phyloP scores from a whole-genome alignment of 176 grass and related monocot genomes.

The Panicum miliaceum region DNA sequence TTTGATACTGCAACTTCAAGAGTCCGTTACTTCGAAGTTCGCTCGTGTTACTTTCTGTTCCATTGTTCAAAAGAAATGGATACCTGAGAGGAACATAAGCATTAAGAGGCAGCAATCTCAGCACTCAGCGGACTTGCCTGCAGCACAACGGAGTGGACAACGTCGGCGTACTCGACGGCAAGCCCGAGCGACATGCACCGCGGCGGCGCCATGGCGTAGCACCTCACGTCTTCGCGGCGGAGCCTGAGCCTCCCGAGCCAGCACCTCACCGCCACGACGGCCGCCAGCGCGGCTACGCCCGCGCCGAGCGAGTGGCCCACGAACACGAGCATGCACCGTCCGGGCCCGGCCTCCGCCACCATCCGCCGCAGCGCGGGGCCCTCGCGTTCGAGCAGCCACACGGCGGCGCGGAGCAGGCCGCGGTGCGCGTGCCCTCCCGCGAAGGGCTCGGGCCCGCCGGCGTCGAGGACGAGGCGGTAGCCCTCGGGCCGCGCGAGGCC shows the following conservation, averaged over 20 bases:
- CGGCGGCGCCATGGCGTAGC: conserved; percentile 53
- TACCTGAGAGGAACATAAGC: not conserved
- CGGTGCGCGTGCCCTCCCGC: conserved; percentile 52
- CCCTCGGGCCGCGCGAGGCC: conserved; percentile 45
- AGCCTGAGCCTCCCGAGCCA: conserved; percentile 36
- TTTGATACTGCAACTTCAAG: not conserved
- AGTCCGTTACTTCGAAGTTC: not conserved
- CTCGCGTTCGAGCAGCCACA: conserved; percentile 49
- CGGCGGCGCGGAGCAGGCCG: conserved; percentile 40
- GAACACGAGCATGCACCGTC: conserved; percentile 39
- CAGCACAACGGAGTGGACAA: conserved; percentile 56
- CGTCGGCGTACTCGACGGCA: conserved; percentile 56
- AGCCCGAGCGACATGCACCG: conserved; percentile 60
- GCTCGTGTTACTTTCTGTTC: not conserved
- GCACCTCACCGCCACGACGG: conserved; percentile 48
- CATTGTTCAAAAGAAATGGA: not conserved
- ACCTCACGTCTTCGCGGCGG: conserved; percentile 40
- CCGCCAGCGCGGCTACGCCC: conserved; percentile 41
- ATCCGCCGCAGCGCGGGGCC: conserved; percentile 33
- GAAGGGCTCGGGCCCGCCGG: conserved; percentile 49
- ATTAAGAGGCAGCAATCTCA: not conserved
- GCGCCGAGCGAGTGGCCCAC: conserved; percentile 58
- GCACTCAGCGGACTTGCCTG: conserved; percentile 26
- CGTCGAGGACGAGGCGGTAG: conserved; percentile 52
- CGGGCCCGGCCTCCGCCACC: conserved; percentile 33